phyloP scores from a whole-genome alignment of 1,284 basidiomycete genomes.

The Gomphus bonarii region DNA sequence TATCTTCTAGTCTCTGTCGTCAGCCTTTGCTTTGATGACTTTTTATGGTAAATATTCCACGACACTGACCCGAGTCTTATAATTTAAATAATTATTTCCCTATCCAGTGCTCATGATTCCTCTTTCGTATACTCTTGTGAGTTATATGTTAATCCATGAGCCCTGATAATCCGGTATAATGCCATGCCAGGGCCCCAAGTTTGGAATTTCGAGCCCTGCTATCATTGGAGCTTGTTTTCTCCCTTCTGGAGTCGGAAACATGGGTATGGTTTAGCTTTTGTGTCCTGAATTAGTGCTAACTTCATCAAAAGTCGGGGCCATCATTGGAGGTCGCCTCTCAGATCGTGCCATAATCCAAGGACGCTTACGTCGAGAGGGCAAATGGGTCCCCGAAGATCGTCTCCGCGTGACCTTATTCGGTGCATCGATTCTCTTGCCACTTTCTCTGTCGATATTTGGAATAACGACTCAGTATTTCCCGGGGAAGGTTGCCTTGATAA shows the following conservation, averaged over 20 bases:
- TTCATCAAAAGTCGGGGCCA: conserved; percentile 22
- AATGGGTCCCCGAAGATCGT: conserved; percentile 32
- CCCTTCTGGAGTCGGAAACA: conserved; percentile 49
- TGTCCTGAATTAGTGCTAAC: neutral
- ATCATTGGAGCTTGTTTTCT: conserved; percentile 52
- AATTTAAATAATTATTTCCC: neutral
- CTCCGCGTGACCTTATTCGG: conserved; percentile 27
- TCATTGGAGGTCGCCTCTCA: conserved; percentile 29
- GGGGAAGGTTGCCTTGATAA: conserved; percentile 17
- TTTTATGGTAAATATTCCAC: neutral
- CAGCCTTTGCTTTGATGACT: neutral
- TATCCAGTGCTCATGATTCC: conserved; percentile 20
- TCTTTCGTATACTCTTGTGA: conserved; percentile 31
- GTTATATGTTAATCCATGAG: neutral
- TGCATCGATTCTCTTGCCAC: conserved; percentile 24
- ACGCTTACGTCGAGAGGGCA: conserved; percentile 26
- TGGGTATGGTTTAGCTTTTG: conserved; percentile 25
- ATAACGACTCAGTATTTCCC: conserved; percentile 16
- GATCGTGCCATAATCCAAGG: conserved; percentile 28
- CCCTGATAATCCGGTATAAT: neutral
- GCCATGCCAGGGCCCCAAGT: conserved; percentile 36
- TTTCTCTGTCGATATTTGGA: conserved; percentile 20
- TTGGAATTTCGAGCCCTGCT: conserved; percentile 48
- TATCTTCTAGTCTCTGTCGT: neutral
- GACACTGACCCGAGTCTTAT: neutral